Base-by-base conservation (phyloP, 768 basidiomycete species). In the Lentinus tigrinus region DNA sequence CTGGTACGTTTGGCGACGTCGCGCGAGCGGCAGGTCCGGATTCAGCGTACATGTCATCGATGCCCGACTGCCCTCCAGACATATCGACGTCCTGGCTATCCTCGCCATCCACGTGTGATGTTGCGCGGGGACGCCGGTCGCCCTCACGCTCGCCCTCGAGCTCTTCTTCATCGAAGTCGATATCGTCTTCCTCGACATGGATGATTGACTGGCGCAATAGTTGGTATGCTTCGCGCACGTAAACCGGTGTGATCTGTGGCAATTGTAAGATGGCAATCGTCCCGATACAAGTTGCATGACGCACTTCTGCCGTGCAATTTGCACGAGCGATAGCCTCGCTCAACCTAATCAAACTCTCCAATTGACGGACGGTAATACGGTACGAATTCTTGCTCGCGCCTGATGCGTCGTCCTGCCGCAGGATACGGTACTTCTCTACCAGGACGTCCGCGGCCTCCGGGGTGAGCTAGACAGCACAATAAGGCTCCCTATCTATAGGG, bases 121-220 rank as follows among this genome's bases (percentile, higher is more conserved):
- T 73, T 9, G 72, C 68, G 13, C 70, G 67, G 36, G 70, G 70
- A 34, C 67, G 74, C 3, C 69, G 73, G 27, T 74, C 72, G 28
- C 68, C 72, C n/a, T 66, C 75, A 9, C 78, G 82, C 62, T 83
- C 82, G 19, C 79, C 85, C 52, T 81, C 79, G 2, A 81, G 73
- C 57, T 93, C 93, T 66, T 96, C 93, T 64, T 95, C 93, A 68
- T 98, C 97, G 72, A 98, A 91, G 70, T 97, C 94, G 67, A 99
- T 88, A 66, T 98, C 96, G 69, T 99, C 97, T 71, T 98, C 95
- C 69, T 99, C 97, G 59, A 99, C 95, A 68, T 98, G 97, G 66
- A 99, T 98, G 74, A 99, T 99, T 2, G 97, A 98, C 70, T 97
- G 95, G 24, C 92, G 86, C 13, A 99, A 78, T 19, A 99, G 87